Base-by-base conservation (phyloP, 768 basidiomycete genomes). In the Amanita exitialis region DNA sequence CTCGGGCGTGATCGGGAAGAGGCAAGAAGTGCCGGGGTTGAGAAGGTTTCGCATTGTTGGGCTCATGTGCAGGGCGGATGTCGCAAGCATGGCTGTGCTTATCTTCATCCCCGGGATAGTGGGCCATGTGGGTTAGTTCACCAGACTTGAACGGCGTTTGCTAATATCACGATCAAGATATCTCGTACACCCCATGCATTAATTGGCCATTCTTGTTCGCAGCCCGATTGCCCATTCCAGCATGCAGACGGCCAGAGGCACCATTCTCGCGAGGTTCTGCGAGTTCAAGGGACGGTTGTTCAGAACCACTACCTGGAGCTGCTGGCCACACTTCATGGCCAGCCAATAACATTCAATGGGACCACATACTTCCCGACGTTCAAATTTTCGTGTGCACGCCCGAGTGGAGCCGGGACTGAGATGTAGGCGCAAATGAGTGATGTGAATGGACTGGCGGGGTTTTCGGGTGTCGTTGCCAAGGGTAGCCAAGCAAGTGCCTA, bases 41-140 rank as follows among this genome's bases (percentile, higher is more conserved):
- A 38, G 39, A 49, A 49, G 20, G 10, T 4, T n/a, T 48, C 53
- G 18, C 50, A 53, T 21, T 54, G 53, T 18, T 51, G 53, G 54
- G 47, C 51, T 10, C 44, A 37, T n/a, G n/a, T 44, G 6, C 50
- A 51, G 23, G 43, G 43, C 7, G 13, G 50, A 25, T 51, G 50
- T 30, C 42, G 42, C 32, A 44, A 36, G 28, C 13, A 5, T 12
- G 23, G 44, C 1, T 51, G 50, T 44, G 13, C 30, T 15, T 44
- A 51, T 37, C 34, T 51, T 13, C 50, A 51, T 28, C 50, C 50
- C 8, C 21, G 23, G 12, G 30, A 51, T 36, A 44, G 23, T 20
- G 43, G 6, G 25, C 43, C 43, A 44, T 51, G 50, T 43, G 50
- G 35, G 50, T 37, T 44, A 13, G 15, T 21, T 18, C 27, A 6